phyloP scores from a whole-genome alignment of 495 filamentous ascomycete species.

The Podospora appendiculata region DNA sequence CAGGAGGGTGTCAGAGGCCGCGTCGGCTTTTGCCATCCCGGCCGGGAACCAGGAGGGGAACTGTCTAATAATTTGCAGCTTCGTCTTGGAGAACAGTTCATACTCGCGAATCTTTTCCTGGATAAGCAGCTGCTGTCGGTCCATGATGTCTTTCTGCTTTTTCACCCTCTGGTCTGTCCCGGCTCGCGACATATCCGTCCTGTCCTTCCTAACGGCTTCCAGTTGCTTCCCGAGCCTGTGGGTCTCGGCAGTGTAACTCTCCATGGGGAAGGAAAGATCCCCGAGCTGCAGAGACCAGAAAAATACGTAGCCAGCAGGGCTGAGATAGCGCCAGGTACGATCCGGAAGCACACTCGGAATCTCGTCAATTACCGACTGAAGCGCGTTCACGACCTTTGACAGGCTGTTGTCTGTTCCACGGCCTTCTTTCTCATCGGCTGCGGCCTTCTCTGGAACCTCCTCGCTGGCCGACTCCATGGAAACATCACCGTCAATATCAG shows the following conservation, averaged over 20 bases:
- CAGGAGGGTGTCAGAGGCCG: constrained; percentile 64
- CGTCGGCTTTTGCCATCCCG: constrained; percentile 53
- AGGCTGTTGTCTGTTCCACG: not conserved
- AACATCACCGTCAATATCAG: constrained; percentile 35
- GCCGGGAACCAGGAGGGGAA: constrained; percentile 72
- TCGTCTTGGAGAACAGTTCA: constrained; percentile 53
- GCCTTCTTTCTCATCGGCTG: constrained; percentile 1
- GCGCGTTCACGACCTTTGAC: constrained; percentile 43
- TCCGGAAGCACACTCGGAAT: constrained; percentile 54
- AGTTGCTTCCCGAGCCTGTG: constrained; percentile 53
- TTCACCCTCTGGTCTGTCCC: constrained; percentile 57
- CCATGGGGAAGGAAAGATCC: constrained; percentile 66
- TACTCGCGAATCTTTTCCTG: constrained; percentile 44
- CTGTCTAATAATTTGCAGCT: constrained; percentile 60
- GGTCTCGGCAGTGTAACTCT: constrained; percentile 67
- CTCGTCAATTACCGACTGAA: constrained; percentile 66
- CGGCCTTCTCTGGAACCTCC: not conserved
- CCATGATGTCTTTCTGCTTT: constrained; percentile 61
- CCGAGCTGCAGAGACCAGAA: constrained; percentile 88
- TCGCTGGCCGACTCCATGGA: constrained; percentile 26
- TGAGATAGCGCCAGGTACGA: constrained; percentile 59
- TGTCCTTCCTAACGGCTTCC: constrained; percentile 56
- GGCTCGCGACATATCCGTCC: constrained; percentile 57
- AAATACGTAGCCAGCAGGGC: constrained; percentile 71
- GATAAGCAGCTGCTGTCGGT: constrained; percentile 56